A percentile compares a stretch with the other conserved stretches of the same genome.
phyloP scores from a whole-genome alignment of 225 moss, liverwort and hornwort genomes.

The Asterella californica region DNA sequence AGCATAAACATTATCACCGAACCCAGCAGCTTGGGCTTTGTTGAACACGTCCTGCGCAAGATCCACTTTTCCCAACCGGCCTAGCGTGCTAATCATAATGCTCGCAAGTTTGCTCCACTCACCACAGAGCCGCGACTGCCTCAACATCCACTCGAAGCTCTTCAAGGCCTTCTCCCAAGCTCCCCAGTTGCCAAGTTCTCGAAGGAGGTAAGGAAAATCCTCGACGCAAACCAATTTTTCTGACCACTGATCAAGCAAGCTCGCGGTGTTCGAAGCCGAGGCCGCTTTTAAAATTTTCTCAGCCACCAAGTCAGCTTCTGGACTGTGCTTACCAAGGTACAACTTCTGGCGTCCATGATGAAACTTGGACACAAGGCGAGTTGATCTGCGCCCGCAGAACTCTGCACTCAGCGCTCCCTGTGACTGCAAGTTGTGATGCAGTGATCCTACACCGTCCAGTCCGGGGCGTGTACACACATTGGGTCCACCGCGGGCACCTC shows the following conservation, averaged over 20 bases:
- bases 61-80: slow-evolving; percentile 90
- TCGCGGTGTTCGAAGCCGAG: slow-evolving; percentile 38
- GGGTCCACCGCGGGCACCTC: slow-evolving; percentile 38
- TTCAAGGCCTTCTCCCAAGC: slow-evolving; percentile 92
- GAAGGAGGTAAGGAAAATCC: slow-evolving; percentile 81
- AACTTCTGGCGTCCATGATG: slow-evolving; percentile 96
- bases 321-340: slow-evolving; percentile 86
- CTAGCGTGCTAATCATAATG: slow-evolving; percentile 92
- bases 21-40: slow-evolving; percentile 74
- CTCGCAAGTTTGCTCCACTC: slow-evolving; percentile 99
- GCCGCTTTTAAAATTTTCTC: slow-evolving; percentile 66
- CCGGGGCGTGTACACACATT: slow-evolving; percentile 33
- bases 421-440: slow-evolving; percentile 46
- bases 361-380: slow-evolving; percentile 86
- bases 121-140: slow-evolving; percentile 66
- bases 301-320: slow-evolving; percentile 81
- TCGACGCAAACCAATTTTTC: slow-evolving; percentile 73
- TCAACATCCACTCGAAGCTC: slow-evolving; percentile 97
- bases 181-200: slow-evolving; percentile 90
- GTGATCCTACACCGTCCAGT: slow-evolving; percentile 43
- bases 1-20: slow-evolving; percentile 96
- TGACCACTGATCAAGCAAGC: slow-evolving; percentile 71
- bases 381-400: slow-evolving; percentile 93
- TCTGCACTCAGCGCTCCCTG: slow-evolving; percentile 71
- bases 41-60: slow-evolving; percentile 83